These are phyloP conservation scores for Pseudognaphalium luteoalbum DNA, from an alignment of 129 eudicot genomes.

Conservation along the genomic window DNA sequence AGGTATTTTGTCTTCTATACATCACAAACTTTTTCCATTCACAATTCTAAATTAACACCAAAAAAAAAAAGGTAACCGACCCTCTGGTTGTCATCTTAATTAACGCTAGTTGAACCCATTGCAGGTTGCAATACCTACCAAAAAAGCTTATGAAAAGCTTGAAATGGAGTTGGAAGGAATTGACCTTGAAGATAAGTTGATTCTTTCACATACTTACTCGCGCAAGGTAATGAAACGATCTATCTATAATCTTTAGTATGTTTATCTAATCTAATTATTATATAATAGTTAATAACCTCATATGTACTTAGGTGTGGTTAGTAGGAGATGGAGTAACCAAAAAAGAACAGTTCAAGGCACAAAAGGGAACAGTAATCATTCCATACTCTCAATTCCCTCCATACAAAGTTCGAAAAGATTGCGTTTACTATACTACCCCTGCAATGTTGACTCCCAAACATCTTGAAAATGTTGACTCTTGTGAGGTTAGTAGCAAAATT, in stretches of 20 bases:
- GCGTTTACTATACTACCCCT: constrained; percentile 60
- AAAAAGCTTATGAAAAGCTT: constrained; percentile 48
- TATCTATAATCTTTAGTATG: neutral
- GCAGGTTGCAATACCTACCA: constrained; percentile 47
- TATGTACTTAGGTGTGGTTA: constrained; percentile 51
- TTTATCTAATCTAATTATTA: neutral
- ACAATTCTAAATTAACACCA: no score
- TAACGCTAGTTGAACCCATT: neutral
- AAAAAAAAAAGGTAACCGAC: no score
- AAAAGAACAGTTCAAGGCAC: constrained; percentile 61
- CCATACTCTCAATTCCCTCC: constrained; percentile 83
- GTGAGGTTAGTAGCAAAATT: constrained; percentile 55
- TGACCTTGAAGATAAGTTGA: constrained; percentile 30
- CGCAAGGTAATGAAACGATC: constrained; percentile 36
- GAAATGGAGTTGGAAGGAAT: constrained; percentile 29
- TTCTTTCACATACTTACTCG: constrained; percentile 31
- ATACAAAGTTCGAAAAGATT: constrained; percentile 48
- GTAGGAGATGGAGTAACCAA: constrained; percentile 77
- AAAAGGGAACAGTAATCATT: constrained; percentile 71
- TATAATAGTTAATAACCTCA: neutral
- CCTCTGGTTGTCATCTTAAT: neutral
- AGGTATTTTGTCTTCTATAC: constrained; percentile 37
- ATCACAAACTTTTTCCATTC: neutral
- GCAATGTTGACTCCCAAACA: constrained; percentile 64
- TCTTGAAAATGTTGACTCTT: constrained; percentile 65